These are phyloP conservation scores for Phialemonium atrogriseum DNA, from an alignment of 2,329 filamentous ascomycete genomes.

Conservation along the genomic window DNA sequence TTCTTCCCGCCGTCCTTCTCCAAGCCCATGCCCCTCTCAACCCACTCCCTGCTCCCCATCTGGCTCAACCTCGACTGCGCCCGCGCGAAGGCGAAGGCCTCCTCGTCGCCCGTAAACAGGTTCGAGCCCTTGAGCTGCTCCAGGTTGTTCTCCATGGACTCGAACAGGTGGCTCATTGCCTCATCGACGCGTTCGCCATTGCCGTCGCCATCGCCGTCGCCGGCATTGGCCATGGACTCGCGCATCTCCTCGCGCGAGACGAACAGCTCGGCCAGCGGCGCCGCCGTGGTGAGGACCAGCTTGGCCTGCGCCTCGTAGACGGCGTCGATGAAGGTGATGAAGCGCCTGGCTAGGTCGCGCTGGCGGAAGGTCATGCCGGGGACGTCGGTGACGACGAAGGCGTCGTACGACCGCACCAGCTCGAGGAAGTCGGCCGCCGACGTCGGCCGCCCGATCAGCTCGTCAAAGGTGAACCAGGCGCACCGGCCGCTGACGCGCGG, in stretches of 20 bases:
- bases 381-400: slow-evolving; percentile 85
- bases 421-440: slow-evolving; percentile 95
- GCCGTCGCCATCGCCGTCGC: slow-evolving; percentile 30
- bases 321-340: slow-evolving; percentile 97
- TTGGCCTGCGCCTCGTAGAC: slow-evolving; percentile 93
- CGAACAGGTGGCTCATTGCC: slow-evolving; percentile 72
- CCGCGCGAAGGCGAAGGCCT: slow-evolving; percentile 90
- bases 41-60: slow-evolving; percentile 94
- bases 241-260: slow-evolving; percentile 63
- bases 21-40: slow-evolving; percentile 69
- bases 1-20: slow-evolving; percentile 56
- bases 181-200: slow-evolving; percentile 42
- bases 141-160: slow-evolving; percentile 80
- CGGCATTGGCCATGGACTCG: slow-evolving; percentile 42
- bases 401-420: slow-evolving; percentile 79
- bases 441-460: slow-evolving; percentile 81
- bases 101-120: slow-evolving; percentile 90
- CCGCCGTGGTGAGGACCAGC: slow-evolving; percentile 83
- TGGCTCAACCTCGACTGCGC: slow-evolving; percentile 77
- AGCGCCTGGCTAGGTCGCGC: slow-evolving; percentile 80
- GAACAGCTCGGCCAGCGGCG: slow-evolving; percentile 80
- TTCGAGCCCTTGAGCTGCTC: slow-evolving; percentile 74
- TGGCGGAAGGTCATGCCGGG: slow-evolving; percentile 84
- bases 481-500: slow-evolving; percentile 81
- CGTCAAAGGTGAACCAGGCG: slow-evolving; percentile 86